Percentiles rank a stretch among this genome's conserved stretches.
phyloP scores from a whole-genome alignment of 2,329 filamentous ascomycete species.

The Arthrinium phaeospermum region DNA sequence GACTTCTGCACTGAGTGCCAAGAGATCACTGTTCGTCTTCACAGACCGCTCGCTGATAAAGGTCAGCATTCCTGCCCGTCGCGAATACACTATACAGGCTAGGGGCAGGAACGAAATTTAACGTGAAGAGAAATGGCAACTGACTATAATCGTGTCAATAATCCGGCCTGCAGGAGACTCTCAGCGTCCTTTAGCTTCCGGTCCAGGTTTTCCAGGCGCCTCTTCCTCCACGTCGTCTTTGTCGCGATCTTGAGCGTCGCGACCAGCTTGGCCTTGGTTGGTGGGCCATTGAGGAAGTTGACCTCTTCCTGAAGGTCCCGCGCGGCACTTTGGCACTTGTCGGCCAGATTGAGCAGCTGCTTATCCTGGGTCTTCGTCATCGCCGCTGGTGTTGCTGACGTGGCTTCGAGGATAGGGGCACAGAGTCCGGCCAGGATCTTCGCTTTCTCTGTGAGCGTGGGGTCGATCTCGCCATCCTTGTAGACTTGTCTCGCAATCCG shows the following conservation, averaged over 20 bases:
- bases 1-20: background rate
- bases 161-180: background rate
- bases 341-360: background rate
- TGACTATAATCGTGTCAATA: background rate
- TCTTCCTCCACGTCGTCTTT: slow-evolving; percentile 32
- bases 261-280: slow-evolving; percentile 21
- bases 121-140: background rate
- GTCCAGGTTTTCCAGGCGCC: slow-evolving; percentile 28
- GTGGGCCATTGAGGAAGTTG: slow-evolving; percentile 19
- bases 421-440: background rate
- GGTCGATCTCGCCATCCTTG: slow-evolving; percentile 19
- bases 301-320: slow-evolving; percentile 24
- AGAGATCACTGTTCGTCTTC: background rate
- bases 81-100: too few relatives aligned
- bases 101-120: too few relatives aligned
- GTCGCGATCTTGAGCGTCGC: slow-evolving; percentile 21
- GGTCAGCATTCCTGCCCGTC: background rate
- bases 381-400: background rate
- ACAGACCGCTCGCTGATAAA: background rate
- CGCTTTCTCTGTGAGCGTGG: background rate
- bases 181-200: slow-evolving; percentile 26
- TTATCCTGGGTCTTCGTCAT: background rate
- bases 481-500: slow-evolving; percentile 29
- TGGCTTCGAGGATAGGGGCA: background rate
- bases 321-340: slow-evolving; percentile 18